Percentiles rank a stretch among this genome's conserved stretches.
phyloP scores from a whole-genome alignment of 2,329 filamentous ascomycete genomes.

The Waltergamsia citrina region DNA sequence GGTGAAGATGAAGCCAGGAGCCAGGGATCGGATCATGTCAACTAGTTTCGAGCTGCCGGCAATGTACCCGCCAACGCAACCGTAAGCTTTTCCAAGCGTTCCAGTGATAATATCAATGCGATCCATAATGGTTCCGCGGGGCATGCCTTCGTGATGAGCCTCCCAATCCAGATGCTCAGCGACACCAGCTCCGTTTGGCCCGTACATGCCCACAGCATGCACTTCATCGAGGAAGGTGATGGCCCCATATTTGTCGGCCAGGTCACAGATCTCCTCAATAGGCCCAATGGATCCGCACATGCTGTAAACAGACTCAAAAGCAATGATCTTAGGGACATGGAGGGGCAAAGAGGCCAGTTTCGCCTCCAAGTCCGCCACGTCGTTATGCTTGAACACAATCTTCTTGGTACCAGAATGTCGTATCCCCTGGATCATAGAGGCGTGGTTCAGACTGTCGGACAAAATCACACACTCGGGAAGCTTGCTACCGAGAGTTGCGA shows the following conservation, averaged over 20 bases:
- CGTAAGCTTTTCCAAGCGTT: slow-evolving; percentile 94
- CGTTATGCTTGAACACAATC: slow-evolving; percentile 98
- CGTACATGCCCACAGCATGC: slow-evolving; percentile 98
- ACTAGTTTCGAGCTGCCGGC: slow-evolving; percentile 80
- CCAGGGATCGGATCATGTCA: slow-evolving; percentile 87
- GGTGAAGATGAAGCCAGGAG: slow-evolving; percentile 97
- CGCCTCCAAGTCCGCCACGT: slow-evolving; percentile 82
- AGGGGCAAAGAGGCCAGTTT: slow-evolving; percentile 84
- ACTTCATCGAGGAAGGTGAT: slow-evolving; percentile 98
- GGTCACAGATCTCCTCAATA: slow-evolving; percentile 89
- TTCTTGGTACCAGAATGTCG: slow-evolving; percentile 95
- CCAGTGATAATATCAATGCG: slow-evolving; percentile 96
- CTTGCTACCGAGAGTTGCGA: slow-evolving; percentile 94
- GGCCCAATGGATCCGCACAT: slow-evolving; percentile 98
- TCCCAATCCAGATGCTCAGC: slow-evolving; percentile 96
- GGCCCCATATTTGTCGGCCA: slow-evolving; percentile 95
- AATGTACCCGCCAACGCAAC: slow-evolving; percentile 96
- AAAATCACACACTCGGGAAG: slow-evolving; percentile 93
- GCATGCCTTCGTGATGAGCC: slow-evolving; percentile 64
- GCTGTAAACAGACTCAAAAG: slow-evolving; percentile 97
- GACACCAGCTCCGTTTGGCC: slow-evolving; percentile 87
- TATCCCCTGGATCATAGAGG: slow-evolving; percentile 99
- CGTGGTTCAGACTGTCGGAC: slow-evolving; percentile 96
- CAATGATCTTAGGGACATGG: slow-evolving; percentile 91
- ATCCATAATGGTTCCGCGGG: slow-evolving; percentile 83